Evolutionary conservation across 257 asterid species (phyloP).

Genomic region (Leonotis leonurus): DNA sequence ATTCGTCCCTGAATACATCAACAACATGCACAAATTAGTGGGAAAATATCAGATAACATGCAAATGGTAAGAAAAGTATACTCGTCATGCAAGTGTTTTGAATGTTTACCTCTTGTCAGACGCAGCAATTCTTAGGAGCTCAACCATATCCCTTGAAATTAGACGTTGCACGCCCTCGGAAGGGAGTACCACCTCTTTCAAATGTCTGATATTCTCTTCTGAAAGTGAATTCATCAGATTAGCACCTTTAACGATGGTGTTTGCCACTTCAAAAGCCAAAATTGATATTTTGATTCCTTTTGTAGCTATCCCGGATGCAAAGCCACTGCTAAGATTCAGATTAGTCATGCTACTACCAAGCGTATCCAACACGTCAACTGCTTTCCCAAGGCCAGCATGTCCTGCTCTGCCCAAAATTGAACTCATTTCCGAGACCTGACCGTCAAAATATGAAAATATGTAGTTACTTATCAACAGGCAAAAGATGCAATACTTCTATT

Average conservation of each 20-base stretch:
- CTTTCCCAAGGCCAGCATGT: constrained; percentile 73
- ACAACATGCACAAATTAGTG: constrained; percentile 5
- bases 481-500: too few species aligned
- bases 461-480: too few species aligned
- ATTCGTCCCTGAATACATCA: constrained; percentile 54
- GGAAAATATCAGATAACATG: too few species aligned
- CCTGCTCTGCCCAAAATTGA: constrained; percentile 85
- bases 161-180: constrained; percentile 80
- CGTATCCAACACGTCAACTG: constrained; percentile 88
- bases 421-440: constrained; percentile 88
- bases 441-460: constrained; percentile 7
- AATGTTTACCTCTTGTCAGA: constrained; percentile 67
- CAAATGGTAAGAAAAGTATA: too few species aligned
- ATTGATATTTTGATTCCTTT: constrained; percentile 77
- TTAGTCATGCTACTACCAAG: constrained; percentile 97
- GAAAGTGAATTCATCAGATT: constrained; percentile 82
- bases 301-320: constrained; percentile 73
- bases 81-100: constrained; percentile 3
- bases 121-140: constrained; percentile 76
- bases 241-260: constrained; percentile 85
- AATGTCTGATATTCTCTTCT: constrained; percentile 51
- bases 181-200: constrained; percentile 73
- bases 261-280: constrained; percentile 93
- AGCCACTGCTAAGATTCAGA: constrained; percentile 67
- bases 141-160: constrained; percentile 71